phyloP scores from a whole-genome alignment of 2,329 filamentous ascomycete species.

The Colletotrichum orchidophilum region DNA sequence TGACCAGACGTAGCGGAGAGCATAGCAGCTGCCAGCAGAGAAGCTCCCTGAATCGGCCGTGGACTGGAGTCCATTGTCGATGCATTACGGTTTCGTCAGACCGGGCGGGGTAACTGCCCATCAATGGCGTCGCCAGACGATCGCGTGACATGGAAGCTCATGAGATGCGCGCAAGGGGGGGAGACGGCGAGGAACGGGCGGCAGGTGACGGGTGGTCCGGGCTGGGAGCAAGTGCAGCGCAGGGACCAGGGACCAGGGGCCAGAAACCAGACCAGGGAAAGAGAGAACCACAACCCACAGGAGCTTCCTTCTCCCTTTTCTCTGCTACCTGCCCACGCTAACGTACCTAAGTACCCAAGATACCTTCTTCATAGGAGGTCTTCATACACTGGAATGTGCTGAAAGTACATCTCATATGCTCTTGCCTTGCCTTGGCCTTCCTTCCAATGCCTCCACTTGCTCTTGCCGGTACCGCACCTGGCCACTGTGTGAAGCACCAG shows the following conservation, averaged over 20 bases:
- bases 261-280: not conserved
- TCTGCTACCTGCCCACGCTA: too few relatives aligned
- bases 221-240: not conserved
- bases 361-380: not conserved
- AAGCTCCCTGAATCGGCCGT: not conserved
- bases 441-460: not conserved
- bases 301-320: not conserved
- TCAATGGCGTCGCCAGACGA: slow-evolving; percentile 30
- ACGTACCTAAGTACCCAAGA: too few relatives aligned
- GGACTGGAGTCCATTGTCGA: not conserved
- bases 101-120: slow-evolving; percentile 34
- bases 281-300: not conserved
- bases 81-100: slow-evolving; percentile 36
- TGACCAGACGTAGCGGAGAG: not conserved
- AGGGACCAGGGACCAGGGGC: not conserved
- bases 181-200: slow-evolving; percentile 9
- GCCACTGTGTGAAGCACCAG: not conserved
- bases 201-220: slow-evolving; percentile 16
- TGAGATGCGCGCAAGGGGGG: not conserved
- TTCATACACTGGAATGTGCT: not conserved
- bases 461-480: not conserved
- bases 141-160: slow-evolving; percentile 30
- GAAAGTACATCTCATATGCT: not conserved
- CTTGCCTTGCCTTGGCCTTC: not conserved
- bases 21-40: not conserved